These are phyloP conservation scores for Fusarium papillatum DNA, from an alignment of 2,329 filamentous ascomycete species.

Conservation along the genomic window DNA sequence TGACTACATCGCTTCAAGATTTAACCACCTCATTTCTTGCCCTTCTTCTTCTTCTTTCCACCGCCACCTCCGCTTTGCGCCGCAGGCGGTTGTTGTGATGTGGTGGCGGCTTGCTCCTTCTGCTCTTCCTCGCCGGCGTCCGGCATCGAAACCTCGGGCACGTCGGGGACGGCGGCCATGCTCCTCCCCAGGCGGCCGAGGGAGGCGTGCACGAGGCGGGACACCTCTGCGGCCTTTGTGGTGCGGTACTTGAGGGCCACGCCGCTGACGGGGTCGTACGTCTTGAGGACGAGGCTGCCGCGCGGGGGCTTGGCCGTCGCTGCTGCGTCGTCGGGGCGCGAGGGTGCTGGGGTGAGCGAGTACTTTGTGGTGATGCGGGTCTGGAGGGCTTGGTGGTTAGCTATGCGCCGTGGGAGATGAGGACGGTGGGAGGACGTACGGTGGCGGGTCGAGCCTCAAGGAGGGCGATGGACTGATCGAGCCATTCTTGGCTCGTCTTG, in stretches of 20 bases:
- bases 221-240: slow-evolving; percentile 91
- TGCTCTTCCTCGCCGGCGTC: slow-evolving; percentile 50
- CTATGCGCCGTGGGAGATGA: slow-evolving; percentile 12
- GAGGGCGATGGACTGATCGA: slow-evolving; percentile 87
- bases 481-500: slow-evolving; percentile 89
- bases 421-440: slow-evolving; percentile 64
- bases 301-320: slow-evolving; percentile 63
- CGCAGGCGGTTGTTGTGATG: slow-evolving; percentile 39
- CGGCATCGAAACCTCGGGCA: slow-evolving; percentile 57
- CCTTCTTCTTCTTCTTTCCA: slow-evolving; percentile 71
- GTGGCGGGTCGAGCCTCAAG: slow-evolving; percentile 88
- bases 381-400: slow-evolving; percentile 59
- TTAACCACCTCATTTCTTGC: slow-evolving; percentile 61
- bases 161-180: slow-evolving; percentile 70
- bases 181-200: slow-evolving; percentile 82
- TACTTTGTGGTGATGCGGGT: slow-evolving; percentile 95
- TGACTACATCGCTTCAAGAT: neutral
- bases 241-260: slow-evolving; percentile 92
- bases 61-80: slow-evolving; percentile 53
- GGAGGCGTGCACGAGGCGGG: slow-evolving; percentile 78
- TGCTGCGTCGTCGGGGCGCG: slow-evolving; percentile 45
- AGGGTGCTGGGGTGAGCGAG: slow-evolving; percentile 68
- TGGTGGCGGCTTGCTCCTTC: slow-evolving; percentile 10
- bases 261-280: slow-evolving; percentile 87
- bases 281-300: slow-evolving; percentile 86